Evolutionary conservation across 2,329 filamentous ascomycete genomes (phyloP).

Genomic region (Colletotrichum sp.): DNA sequence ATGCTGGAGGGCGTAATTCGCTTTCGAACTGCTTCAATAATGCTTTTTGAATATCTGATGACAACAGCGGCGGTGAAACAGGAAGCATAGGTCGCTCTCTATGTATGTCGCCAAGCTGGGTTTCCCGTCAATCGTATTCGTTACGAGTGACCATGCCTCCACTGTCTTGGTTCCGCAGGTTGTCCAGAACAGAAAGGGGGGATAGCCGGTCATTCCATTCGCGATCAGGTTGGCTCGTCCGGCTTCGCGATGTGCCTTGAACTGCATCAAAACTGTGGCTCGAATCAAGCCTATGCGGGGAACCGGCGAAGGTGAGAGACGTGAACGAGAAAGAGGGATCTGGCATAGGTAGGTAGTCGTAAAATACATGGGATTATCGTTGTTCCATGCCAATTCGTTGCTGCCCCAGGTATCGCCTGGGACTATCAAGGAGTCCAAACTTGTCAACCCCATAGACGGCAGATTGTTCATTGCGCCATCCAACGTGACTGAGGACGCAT

Average conservation of each 20-base stretch:
- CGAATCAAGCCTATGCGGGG: background rate
- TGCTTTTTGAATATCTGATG: background rate
- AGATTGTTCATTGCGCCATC: background rate
- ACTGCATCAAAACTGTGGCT: background rate
- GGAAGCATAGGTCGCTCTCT: background rate
- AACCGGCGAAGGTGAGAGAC: background rate
- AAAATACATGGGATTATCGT: background rate
- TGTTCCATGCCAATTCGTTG: background rate
- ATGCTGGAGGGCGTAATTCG: background rate
- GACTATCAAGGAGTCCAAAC: background rate
- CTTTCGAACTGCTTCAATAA: background rate
- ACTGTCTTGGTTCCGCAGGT: background rate
- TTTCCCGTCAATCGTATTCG: background rate
- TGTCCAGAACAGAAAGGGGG: background rate
- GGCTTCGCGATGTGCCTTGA: background rate
- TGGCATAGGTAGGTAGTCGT: background rate
- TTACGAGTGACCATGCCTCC: background rate
- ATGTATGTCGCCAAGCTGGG: background rate
- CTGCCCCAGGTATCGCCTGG: background rate
- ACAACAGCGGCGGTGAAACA: background rate
- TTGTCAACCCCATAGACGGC: background rate
- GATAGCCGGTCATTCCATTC: background rate
- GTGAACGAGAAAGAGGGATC: background rate
- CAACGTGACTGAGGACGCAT: background rate
- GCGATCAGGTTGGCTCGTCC: background rate